A percentile compares a stretch with the other conserved stretches of the same genome.
Conservation (phyloP, 257 asterid genomes). For the Solanum tarapatanum region DNA sequence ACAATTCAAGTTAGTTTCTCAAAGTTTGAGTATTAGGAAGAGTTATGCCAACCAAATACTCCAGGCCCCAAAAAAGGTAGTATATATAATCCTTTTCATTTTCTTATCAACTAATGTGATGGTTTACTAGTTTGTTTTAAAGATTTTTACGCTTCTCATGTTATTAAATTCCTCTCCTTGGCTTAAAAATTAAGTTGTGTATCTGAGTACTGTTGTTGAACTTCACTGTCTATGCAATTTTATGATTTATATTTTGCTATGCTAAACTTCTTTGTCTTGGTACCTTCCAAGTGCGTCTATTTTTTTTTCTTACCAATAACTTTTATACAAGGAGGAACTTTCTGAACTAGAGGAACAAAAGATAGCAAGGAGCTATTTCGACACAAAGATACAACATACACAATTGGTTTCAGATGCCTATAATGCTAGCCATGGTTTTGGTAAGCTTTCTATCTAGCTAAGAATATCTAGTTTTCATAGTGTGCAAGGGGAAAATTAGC, state of each 20-base stretch:
- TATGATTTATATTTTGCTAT: not conserved
- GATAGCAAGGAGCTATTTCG: not conserved
- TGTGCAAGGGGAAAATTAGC: not conserved
- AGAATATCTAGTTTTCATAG: not conserved
- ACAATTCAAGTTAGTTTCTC: not conserved
- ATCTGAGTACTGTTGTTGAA: not conserved
- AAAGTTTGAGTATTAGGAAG: not conserved
- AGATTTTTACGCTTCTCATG: not conserved
- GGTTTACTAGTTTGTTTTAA: not conserved
- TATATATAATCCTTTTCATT: not conserved
- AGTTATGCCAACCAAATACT: not conserved
- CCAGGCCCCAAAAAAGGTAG: not conserved
- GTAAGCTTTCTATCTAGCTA: not conserved
- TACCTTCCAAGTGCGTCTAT: not conserved
- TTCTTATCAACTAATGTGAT: not conserved
- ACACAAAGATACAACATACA: not conserved
- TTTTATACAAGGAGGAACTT: not conserved
- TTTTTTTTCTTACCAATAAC: not conserved
- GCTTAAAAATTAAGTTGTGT: not conserved
- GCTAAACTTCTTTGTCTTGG: not conserved
- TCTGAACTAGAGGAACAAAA: not conserved
- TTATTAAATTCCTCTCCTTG: not conserved
- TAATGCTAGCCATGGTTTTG: not conserved
- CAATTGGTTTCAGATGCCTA: not conserved
- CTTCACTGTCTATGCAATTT: not conserved